Evolutionary conservation across 495 filamentous ascomycete species (phyloP), one percentile per base, ranked within the genome.

Genomic region (Talaromyces stipitatus): DNA sequence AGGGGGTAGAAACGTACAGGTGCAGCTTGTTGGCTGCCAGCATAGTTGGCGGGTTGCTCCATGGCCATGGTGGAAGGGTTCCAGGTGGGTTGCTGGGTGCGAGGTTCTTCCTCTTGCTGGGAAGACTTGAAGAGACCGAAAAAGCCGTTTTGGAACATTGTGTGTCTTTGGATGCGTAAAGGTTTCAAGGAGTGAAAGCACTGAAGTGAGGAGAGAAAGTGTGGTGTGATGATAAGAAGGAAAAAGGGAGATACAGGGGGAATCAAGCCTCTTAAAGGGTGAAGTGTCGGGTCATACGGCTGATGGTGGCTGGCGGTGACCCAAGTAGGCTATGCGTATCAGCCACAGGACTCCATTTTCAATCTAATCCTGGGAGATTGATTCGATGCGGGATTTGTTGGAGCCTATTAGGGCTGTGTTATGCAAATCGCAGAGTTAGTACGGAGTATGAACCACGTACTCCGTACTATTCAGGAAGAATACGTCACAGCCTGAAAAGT

Each of bases 41-140:
- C 28, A 12, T 60, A 59, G 65, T 67, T 14, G 61, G 59, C 18
- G 69, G 68, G 58, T 59, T 76, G 74, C 27, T 75, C 66, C 62
- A 72, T 66, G 30, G 62, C 62, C 30, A 69, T 57, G 12, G 72
- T 70, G 45, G 61, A 61, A 26, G 69, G 58, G 54, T 71, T 64
- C 65, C 68, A 72, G 60, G 67, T 65, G 20, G 43, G 43, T 61
- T 46, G 36, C 58, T 50, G 29, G 62, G 38, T 26, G 33, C 38
- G 36, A 28, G 30, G 54, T 30, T 63, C 16, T 45, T 56, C 32
- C 27, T 72, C 60, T 58, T 69, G 58, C 62, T 74, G 69, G 51
- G 65, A 65, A 57, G 69, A 71, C 57, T 70, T 68, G 68, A 74
- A 69, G 61, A 63, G 67, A 46, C 59, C 65, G 56, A 69, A 63